Evolutionary conservation across 768 basidiomycete species (phyloP).

Genomic region (Rhodotorula sphaerocarpa): DNA sequence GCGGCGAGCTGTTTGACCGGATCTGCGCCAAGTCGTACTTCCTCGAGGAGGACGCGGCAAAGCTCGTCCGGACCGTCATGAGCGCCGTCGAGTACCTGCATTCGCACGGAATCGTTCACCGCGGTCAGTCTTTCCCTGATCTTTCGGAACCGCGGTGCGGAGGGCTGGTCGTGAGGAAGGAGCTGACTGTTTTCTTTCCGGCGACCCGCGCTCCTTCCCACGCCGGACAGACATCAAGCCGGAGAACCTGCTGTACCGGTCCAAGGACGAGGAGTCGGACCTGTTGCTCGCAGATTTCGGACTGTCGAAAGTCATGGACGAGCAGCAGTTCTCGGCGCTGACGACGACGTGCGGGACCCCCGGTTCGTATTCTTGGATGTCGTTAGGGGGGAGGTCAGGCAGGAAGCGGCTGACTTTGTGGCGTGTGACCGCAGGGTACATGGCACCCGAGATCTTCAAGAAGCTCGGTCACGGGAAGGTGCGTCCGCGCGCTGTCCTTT

Average conservation of each 20-base stretch:
- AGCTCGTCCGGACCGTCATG: slow-evolving; percentile 75
- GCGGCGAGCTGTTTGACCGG: slow-evolving; percentile 92
- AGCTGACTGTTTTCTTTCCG: neutral
- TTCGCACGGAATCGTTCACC: slow-evolving; percentile 81
- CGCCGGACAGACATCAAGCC: slow-evolving; percentile 68
- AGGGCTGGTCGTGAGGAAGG: too few species aligned
- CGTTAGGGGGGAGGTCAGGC: too few species aligned
- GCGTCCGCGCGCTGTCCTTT: neutral
- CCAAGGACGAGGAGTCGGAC: slow-evolving; percentile 77
- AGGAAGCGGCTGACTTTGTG: neutral
- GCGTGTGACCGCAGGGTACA: slow-evolving; percentile 16
- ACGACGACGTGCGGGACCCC: slow-evolving; percentile 93
- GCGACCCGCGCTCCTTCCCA: neutral
- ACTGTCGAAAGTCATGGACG: slow-evolving; percentile 71
- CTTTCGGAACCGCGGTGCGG: too few species aligned
- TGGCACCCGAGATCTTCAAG: slow-evolving; percentile 52
- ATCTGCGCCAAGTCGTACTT: slow-evolving; percentile 94
- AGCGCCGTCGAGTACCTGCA: slow-evolving; percentile 86
- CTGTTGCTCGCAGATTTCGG: slow-evolving; percentile 98
- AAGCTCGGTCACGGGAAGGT: slow-evolving; percentile 78
- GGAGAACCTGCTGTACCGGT: slow-evolving; percentile 92
- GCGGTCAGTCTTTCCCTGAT: slow-evolving; percentile 42
- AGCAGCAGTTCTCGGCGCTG: slow-evolving; percentile 72
- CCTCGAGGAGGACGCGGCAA: slow-evolving; percentile 87
- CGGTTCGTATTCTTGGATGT: slow-evolving; percentile 6